Evolutionary conservation across 1,284 basidiomycete species (phyloP).

Genomic region (Vanrija sp.): DNA sequence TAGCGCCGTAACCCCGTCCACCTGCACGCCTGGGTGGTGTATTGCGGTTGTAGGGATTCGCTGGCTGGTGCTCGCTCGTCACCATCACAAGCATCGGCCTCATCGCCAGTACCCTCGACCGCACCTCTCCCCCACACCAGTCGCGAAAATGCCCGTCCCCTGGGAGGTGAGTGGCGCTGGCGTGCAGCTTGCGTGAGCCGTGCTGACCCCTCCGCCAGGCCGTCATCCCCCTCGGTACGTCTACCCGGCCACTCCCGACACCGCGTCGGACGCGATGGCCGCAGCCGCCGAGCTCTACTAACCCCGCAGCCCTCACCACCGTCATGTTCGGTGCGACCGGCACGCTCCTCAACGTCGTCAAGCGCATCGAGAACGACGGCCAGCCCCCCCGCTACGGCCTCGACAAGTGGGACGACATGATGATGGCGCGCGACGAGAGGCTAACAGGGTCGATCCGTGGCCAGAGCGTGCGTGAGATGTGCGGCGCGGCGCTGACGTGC

Average conservation of each 20-base stretch:
- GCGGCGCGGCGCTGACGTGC: neutral
- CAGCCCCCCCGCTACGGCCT: conserved; percentile 78
- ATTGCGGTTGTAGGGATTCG: conserved; percentile 1
- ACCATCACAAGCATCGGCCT: neutral
- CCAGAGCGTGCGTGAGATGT: conserved; percentile 62
- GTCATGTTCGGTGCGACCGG: conserved; percentile 84
- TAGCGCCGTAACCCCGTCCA: conserved; percentile 5
- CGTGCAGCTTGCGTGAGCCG: too few species aligned
- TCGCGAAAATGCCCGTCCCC: conserved; percentile 71
- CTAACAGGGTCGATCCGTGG: conserved; percentile 83
- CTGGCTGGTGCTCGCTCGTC: conserved; percentile 8
- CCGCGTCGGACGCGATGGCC: neutral
- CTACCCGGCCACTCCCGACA: neutral
- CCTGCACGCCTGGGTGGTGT: neutral
- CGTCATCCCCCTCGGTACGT: conserved; percentile 80
- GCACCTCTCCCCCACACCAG: neutral
- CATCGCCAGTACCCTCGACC: neutral
- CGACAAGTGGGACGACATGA: conserved; percentile 88
- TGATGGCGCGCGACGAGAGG: conserved; percentile 84
- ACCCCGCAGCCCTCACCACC: conserved; percentile 67
- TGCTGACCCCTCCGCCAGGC: conserved; percentile 52
- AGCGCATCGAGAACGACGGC: conserved; percentile 75
- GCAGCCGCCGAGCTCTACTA: neutral
- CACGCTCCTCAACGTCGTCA: conserved; percentile 72
- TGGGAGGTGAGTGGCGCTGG: conserved; percentile 60